phyloP scores from a whole-genome alignment of 2,329 filamentous ascomycete genomes.

The Claviceps purpurea region DNA sequence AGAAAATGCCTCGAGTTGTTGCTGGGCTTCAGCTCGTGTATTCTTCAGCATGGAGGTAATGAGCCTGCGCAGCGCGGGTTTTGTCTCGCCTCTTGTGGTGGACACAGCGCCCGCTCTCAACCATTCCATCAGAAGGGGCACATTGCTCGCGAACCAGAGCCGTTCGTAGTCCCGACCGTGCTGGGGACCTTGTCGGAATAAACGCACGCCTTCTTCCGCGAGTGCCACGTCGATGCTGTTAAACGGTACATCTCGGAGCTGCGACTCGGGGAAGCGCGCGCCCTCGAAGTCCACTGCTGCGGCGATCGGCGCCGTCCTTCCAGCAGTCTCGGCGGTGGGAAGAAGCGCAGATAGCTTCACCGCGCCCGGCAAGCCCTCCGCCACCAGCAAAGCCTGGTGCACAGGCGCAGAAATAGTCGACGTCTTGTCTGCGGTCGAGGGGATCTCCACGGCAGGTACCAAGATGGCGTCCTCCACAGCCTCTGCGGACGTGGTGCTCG shows the following conservation, averaged over 20 bases:
- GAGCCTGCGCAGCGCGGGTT: constrained; percentile 51
- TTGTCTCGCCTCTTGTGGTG: constrained; percentile 35
- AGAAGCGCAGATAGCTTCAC: constrained; percentile 36
- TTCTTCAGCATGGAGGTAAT: constrained; percentile 53
- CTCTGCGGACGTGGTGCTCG: constrained; percentile 21
- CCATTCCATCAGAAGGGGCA: constrained; percentile 55
- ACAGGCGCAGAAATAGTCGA: constrained; percentile 67
- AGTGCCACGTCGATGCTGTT: constrained; percentile 48
- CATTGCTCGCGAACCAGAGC: constrained; percentile 59
- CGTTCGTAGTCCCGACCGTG: constrained; percentile 62
- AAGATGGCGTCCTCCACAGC: constrained; percentile 52
- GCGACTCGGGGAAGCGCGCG: constrained; percentile 26
- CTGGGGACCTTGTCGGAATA: constrained; percentile 54
- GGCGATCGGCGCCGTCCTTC: constrained; percentile 24
- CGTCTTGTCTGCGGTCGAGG: constrained; percentile 48
- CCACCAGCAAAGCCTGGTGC: constrained; percentile 65
- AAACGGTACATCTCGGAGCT: constrained; percentile 27
- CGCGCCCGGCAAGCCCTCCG: constrained; percentile 57
- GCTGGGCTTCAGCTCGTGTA: constrained; percentile 35
- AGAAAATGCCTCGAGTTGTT: constrained; percentile 30
- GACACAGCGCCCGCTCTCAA: constrained; percentile 36
- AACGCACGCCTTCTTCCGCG: constrained; percentile 48
- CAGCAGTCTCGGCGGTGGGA: constrained; percentile 23
- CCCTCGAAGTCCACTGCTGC: constrained; percentile 45
- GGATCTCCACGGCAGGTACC: constrained; percentile 62